Evolutionary conservation across 2,329 filamentous ascomycete species (phyloP).

Genomic region (Penicillium sclerotiorum): DNA sequence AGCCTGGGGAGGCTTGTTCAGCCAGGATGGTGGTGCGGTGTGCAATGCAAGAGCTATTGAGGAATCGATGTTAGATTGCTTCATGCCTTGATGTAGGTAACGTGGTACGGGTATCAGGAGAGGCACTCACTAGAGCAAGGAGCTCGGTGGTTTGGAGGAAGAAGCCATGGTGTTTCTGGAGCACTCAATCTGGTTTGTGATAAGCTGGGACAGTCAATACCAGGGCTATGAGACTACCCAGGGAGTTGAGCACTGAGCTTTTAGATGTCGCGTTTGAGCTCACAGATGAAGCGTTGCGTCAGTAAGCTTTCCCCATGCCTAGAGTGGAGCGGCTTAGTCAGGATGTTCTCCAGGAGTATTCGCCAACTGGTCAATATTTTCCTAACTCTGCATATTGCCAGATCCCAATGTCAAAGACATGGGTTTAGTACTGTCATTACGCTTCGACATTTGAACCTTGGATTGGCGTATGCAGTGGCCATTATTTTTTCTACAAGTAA

Average conservation of each 20-base stretch:
- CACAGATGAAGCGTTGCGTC: neutral
- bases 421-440: too few species aligned
- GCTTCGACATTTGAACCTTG: too few species aligned
- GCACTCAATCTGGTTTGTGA: too few species aligned
- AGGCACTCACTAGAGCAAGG: constrained; percentile 70
- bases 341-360: too few species aligned
- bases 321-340: neutral
- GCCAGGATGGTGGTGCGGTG: constrained; percentile 89
- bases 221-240: too few species aligned
- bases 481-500: too few species aligned
- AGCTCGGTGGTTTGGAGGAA: constrained; percentile 67
- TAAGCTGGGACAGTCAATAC: too few species aligned
- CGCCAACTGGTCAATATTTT: too few species aligned
- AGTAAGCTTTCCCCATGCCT: neutral
- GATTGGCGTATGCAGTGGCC: too few species aligned
- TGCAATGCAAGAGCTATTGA: constrained; percentile 81
- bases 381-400: too few species aligned
- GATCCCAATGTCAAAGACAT: too few species aligned
- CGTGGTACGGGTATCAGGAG: constrained; percentile 7
- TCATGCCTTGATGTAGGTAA: neutral
- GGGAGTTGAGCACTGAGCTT: too few species aligned
- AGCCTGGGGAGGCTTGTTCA: constrained; percentile 86
- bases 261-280: neutral
- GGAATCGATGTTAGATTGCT: constrained; percentile 7
- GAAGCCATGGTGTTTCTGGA: constrained; percentile 61